Conservation (phyloP, 495 filamentous ascomycete species). For the Margaritispora aquatica region DNA sequence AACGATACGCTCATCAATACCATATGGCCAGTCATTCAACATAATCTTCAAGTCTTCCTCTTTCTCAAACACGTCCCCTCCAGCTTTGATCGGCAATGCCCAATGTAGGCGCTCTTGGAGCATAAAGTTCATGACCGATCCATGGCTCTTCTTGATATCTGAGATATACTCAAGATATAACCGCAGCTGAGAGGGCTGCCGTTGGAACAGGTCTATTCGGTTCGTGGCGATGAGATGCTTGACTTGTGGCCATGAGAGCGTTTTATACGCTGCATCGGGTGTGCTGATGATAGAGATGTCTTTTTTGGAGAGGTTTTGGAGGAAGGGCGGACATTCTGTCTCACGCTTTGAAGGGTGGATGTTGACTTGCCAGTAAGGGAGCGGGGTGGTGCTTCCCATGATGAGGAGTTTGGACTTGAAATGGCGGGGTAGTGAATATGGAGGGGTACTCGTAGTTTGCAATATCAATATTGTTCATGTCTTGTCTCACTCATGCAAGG, state of each 20-base stretch:
- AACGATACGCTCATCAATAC: conserved; percentile 65
- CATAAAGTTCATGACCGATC: conserved; percentile 70
- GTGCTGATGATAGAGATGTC: conserved; percentile 58
- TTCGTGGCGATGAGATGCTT: conserved; percentile 55
- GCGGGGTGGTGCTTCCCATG: conserved; percentile 15
- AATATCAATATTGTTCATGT: background rate
- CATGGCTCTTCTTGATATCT: conserved; percentile 55
- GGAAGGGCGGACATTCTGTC: conserved; percentile 60
- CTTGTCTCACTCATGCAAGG: background rate
- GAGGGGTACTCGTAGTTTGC: no score
- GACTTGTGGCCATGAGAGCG: conserved; percentile 32
- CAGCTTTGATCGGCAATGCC: conserved; percentile 34
- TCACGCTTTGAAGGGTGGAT: conserved; percentile 55
- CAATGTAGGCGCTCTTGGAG: conserved; percentile 59
- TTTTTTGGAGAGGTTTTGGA: conserved; percentile 48
- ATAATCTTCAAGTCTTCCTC: conserved; percentile 65
- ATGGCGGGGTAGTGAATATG: background rate
- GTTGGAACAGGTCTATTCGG: conserved; percentile 65
- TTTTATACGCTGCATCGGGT: conserved; percentile 39
- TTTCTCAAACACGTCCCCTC: conserved; percentile 35
- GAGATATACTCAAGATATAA: conserved; percentile 63
- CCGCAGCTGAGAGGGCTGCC: conserved; percentile 65
- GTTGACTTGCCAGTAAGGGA: conserved; percentile 81
- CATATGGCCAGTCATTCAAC: conserved; percentile 90
- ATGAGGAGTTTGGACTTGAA: background rate